Conservation (phyloP, 306 rosid genomes). For the Sophora flavescens region DNA sequence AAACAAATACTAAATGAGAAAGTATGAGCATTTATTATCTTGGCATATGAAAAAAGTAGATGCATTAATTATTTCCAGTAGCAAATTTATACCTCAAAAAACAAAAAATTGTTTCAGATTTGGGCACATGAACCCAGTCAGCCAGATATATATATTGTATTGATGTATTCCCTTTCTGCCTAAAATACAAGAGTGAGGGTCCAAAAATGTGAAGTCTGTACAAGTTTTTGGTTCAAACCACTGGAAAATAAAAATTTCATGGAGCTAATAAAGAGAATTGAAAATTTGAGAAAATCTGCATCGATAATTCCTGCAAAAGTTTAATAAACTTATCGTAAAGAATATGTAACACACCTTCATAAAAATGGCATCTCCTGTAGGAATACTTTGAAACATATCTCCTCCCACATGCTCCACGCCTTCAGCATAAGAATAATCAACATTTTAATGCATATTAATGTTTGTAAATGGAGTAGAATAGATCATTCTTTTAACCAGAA, state of each 20-base stretch:
- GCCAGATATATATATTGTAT: no score
- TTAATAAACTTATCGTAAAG: not conserved
- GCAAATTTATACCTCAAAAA: no score
- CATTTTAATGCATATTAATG: not conserved
- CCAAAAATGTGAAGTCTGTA: no score
- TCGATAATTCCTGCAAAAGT: not conserved
- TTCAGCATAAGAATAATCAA: constrained; percentile 7
- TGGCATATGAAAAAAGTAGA: no score
- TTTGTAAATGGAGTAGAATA: not conserved
- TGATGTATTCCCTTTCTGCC: not conserved
- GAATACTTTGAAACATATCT: constrained; percentile 66
- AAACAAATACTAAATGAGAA: no score
- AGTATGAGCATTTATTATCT: no score
- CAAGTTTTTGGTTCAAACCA: not conserved
- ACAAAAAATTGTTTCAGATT: no score
- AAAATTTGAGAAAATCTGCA: not conserved
- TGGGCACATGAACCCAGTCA: no score
- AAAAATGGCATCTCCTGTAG: constrained; percentile 63
- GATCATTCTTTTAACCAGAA: not conserved
- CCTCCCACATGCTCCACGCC: constrained; percentile 69
- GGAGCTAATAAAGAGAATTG: not conserved
- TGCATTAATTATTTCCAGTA: no score
- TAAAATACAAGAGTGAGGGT: not conserved
- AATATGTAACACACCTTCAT: constrained; percentile 62
- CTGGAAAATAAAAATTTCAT: not conserved